Evolutionary conservation across 345 rosid species (phyloP).

Genomic region (Theobroma cacao): DNA sequence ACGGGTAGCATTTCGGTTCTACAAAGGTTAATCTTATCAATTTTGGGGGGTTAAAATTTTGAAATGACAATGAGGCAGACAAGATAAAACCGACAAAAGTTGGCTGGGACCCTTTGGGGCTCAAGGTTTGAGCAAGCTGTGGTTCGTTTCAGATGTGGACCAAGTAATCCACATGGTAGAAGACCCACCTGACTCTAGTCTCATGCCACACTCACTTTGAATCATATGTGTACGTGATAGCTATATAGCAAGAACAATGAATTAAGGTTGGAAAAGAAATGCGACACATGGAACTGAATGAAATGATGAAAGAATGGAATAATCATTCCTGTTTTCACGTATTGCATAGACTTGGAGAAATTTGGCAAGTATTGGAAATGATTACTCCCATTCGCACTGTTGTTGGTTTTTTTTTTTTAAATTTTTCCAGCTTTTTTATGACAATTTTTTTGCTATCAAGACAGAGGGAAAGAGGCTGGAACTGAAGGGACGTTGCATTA

Average conservation of each 20-base stretch:
- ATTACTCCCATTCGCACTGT: not conserved
- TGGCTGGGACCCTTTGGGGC: slow-evolving; percentile 5
- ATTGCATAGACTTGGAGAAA: too few species aligned
- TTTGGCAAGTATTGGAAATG: too few species aligned
- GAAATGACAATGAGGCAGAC: not conserved
- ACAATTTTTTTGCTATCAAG: not conserved
- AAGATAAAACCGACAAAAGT: slow-evolving; percentile 10
- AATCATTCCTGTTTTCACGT: too few species aligned
- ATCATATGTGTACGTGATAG: not conserved
- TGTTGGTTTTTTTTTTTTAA: slow-evolving; percentile 1
- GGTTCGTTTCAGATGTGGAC: not conserved
- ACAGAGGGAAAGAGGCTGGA: not conserved
- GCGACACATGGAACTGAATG: not conserved
- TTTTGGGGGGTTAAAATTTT: not conserved
- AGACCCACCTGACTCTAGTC: not conserved
- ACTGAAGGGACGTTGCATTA: not conserved
- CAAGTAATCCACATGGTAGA: slow-evolving; percentile 3
- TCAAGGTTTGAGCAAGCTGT: not conserved
- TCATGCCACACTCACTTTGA: not conserved
- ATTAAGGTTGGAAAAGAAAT: not conserved
- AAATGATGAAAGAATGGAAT: not conserved
- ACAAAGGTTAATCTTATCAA: not conserved
- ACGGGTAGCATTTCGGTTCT: not conserved
- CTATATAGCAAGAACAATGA: not conserved
- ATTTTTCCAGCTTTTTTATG: not conserved